Conservation (phyloP, 768 basidiomycete species). For the Galerina sulciceps region DNA sequence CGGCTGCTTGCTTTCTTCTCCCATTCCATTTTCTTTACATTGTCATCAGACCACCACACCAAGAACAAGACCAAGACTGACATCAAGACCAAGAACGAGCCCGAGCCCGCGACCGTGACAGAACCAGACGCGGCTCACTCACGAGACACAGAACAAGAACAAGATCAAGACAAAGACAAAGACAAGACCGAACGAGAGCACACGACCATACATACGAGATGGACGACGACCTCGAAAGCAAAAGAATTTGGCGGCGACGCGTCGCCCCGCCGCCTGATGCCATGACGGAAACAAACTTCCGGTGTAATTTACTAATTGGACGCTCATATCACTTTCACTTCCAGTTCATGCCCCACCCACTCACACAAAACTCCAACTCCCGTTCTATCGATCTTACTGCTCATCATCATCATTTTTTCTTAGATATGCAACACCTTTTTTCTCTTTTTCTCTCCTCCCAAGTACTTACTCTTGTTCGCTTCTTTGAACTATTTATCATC, state of each 20-base stretch:
- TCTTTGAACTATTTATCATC: too few relatives aligned
- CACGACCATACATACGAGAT: too few relatives aligned
- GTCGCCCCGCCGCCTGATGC: too few relatives aligned
- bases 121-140: not conserved
- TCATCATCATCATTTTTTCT: not conserved
- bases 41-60: not conserved
- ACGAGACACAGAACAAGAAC: too few relatives aligned
- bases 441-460: not conserved
- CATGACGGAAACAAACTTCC: not conserved
- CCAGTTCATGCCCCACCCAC: not conserved
- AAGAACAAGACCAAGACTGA: not conserved
- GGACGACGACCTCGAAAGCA: too few relatives aligned
- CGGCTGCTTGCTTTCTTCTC: too few relatives aligned
- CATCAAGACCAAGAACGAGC: not conserved
- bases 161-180: too few relatives aligned
- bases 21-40: too few relatives aligned
- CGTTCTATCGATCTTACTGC: not conserved
- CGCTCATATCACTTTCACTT: not conserved
- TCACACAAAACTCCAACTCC: not conserved
- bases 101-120: not conserved
- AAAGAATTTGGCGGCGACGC: too few relatives aligned
- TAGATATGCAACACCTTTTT: slow-evolving; percentile 4
- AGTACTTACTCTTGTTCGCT: not conserved
- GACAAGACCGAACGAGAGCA: too few relatives aligned
- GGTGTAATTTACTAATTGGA: not conserved